These are phyloP conservation scores for Penicillium silybi DNA, from an alignment of 495 filamentous ascomycete species.

Conservation along the genomic window DNA sequence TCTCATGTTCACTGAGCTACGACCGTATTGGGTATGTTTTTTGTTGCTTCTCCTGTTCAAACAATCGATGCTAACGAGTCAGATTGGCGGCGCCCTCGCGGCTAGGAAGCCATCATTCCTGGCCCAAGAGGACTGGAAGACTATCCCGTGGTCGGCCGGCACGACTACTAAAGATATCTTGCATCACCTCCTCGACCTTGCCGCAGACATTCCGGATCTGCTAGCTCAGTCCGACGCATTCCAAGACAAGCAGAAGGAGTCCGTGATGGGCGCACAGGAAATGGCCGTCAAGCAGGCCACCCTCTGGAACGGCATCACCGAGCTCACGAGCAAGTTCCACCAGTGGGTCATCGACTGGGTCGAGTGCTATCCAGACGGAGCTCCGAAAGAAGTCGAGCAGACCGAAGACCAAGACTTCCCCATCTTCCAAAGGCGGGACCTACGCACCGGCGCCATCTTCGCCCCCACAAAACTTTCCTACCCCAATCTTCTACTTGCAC, in stretches of 20 bases:
- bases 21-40: slow-evolving; percentile 41
- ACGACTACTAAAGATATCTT: slow-evolving; percentile 41
- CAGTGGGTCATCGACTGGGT: slow-evolving; percentile 38
- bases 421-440: slow-evolving; percentile 36
- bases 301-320: slow-evolving; percentile 36
- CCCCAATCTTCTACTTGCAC: slow-evolving; percentile 39
- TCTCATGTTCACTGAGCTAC: slow-evolving; percentile 39
- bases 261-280: slow-evolving; percentile 30
- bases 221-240: slow-evolving; percentile 33
- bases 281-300: slow-evolving; percentile 33
- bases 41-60: neutral
- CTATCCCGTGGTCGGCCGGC: slow-evolving; percentile 39
- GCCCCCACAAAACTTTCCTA: slow-evolving; percentile 35
- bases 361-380: slow-evolving; percentile 33
- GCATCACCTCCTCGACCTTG: slow-evolving; percentile 40
- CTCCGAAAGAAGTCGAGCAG: slow-evolving; percentile 27
- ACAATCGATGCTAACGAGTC: neutral
- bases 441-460: slow-evolving; percentile 36
- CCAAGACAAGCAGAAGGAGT: slow-evolving; percentile 15
- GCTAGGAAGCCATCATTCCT: slow-evolving; percentile 35
- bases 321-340: slow-evolving; percentile 29
- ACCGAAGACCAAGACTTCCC: slow-evolving; percentile 29
- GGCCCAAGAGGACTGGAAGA: slow-evolving; percentile 41
- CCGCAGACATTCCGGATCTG: slow-evolving; percentile 34
- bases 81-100: slow-evolving; percentile 36